Evolutionary conservation across 768 basidiomycete species (phyloP).

Genomic region (Naganishia randhawae): DNA sequence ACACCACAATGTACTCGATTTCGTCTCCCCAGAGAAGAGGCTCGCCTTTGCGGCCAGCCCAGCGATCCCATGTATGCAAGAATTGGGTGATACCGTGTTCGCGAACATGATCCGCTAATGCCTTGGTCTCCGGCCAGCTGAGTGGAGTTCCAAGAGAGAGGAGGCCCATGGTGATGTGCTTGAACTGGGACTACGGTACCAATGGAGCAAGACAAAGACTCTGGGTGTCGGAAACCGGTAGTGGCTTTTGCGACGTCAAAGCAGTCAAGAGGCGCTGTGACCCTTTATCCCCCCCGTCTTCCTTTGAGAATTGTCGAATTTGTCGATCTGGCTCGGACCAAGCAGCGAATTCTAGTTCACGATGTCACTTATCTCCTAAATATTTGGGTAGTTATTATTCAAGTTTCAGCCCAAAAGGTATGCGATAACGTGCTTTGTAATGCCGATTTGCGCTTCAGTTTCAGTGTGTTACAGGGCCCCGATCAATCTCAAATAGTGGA

Average conservation of each 20-base stretch:
- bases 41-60: conserved; percentile 75
- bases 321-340: not conserved
- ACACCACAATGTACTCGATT: conserved; percentile 95
- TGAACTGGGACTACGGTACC: not conserved
- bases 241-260: not conserved
- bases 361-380: not conserved
- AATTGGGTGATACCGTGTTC: conserved; percentile 93
- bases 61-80: conserved; percentile 81
- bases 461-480: conserved; percentile 7
- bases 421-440: conserved; percentile 9
- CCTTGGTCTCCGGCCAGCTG: conserved; percentile 81
- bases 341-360: not conserved
- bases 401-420: not conserved
- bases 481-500: not conserved
- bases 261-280: not conserved
- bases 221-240: not conserved
- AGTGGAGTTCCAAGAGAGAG: conserved; percentile 89
- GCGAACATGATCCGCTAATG: conserved; percentile 82
- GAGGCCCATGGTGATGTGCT: conserved; percentile 67
- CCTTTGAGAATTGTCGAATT: not conserved
- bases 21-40: conserved; percentile 97
- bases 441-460: conserved; percentile 1
- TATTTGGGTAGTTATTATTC: too few relatives aligned
- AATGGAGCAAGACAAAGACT: not conserved
- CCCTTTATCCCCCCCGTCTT: not conserved